Evolutionary conservation across 768 basidiomycete genomes (phyloP), one percentile per base, ranked within the genome.

Genomic region (Kwoniella bestiolae): DNA sequence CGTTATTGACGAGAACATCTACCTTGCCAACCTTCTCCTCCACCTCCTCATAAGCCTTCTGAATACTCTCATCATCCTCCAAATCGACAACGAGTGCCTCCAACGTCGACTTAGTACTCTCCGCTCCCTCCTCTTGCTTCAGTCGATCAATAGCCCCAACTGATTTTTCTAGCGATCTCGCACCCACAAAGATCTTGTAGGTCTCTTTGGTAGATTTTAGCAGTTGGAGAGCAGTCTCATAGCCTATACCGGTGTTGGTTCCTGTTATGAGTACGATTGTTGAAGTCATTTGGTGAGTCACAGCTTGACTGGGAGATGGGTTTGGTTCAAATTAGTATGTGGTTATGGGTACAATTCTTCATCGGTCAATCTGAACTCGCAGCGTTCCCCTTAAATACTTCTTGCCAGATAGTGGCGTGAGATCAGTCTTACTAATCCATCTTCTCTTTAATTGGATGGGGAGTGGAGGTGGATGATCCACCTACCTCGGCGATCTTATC

Each of bases 1-100:
- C 66, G 32, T 67, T 67, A 31, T 67, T 67, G 26, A 67, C 46
- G 3, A 62, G n/a, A 8, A 52, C 44, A 31, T 63, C 61, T 3
- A 63, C 14, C 41, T 21, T 38, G 18, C 32, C 52, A 6, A 34
- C 32, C n/a, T 41, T 53, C 23, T 41, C 29, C 8, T 21, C 7
- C 11, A 63, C 61, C 14, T 26, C 14, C 14, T 63, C 35, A 28
- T n/a, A 26, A 46, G 34, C 31, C 3, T 25, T 34, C 50, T 38
- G 16, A 25, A 63, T 55, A 41, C 50, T 53, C 41, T 63, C 51
- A 31, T 63, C 61, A 26, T 29, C 28, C 16, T 63, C 61, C 14
- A 63, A 23, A 45, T 63, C 61, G 9, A 63, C 35, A 21, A 29
- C 61, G 9, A 53, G 4, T 25, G 61, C 35, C 29, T 65, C 56